Evolutionary conservation across 2,329 filamentous ascomycete species (phyloP).

Genomic region (Xylaria sp.): DNA sequence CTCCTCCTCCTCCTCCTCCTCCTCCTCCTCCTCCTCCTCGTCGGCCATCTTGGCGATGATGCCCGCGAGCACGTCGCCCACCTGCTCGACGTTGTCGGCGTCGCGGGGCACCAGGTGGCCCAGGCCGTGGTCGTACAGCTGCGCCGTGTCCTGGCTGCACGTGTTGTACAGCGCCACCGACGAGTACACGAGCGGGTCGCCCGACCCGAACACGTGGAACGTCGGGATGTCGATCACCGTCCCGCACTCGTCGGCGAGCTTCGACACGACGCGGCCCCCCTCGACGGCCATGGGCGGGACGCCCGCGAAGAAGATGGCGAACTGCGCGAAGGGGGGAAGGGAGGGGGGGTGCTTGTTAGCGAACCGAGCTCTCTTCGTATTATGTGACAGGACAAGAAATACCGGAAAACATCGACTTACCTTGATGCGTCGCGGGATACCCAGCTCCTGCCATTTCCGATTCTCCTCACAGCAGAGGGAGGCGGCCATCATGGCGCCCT

Average conservation of each 20-base stretch:
- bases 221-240: slow-evolving; percentile 40
- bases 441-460: slow-evolving; percentile 30
- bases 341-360: background rate
- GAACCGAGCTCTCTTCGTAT: background rate
- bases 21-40: background rate
- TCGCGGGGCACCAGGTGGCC: slow-evolving; percentile 52
- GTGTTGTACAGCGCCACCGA: slow-evolving; percentile 53
- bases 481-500: slow-evolving; percentile 50
- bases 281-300: slow-evolving; percentile 39
- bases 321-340: slow-evolving; percentile 30
- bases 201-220: slow-evolving; percentile 43
- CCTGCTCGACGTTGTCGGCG: slow-evolving; percentile 26
- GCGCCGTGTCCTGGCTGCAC: slow-evolving; percentile 48
- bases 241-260: slow-evolving; percentile 36
- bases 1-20: too few relatives aligned
- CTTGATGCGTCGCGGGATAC: slow-evolving; percentile 33
- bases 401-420: background rate
- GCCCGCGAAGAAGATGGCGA: slow-evolving; percentile 51
- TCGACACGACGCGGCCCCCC: slow-evolving; percentile 29
- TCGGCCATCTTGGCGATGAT: slow-evolving; percentile 18
- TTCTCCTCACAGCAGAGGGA: slow-evolving; percentile 44
- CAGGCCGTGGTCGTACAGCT: slow-evolving; percentile 54
- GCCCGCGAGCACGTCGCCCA: slow-evolving; percentile 29
- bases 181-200: slow-evolving; percentile 51
- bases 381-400: background rate